These are phyloP conservation scores for Saccharomyces jurei DNA, from an alignment of 805 yeast species.

Conservation along the genomic window DNA sequence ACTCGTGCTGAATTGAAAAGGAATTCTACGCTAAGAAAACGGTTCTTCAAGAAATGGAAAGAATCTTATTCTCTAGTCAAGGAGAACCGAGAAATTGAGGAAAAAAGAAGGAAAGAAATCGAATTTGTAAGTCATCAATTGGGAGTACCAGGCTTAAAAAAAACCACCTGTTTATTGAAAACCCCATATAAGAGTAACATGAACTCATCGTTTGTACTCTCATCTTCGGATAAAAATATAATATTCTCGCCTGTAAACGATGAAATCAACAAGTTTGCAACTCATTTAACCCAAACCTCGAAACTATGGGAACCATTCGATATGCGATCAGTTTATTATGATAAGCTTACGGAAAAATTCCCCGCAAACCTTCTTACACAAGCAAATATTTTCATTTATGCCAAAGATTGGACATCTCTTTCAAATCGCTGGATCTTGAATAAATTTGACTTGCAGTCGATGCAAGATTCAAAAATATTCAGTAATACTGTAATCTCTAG, in stretches of 20 bases:
- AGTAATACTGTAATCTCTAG: constrained; percentile 6
- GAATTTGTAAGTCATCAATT: constrained; percentile 28
- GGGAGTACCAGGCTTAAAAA: constrained; percentile 28
- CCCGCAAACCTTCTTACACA: not conserved
- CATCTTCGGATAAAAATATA: constrained; percentile 18
- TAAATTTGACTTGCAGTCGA: constrained; percentile 25
- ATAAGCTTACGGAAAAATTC: constrained; percentile 11
- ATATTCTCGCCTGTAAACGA: constrained; percentile 19
- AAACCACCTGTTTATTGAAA: constrained; percentile 18
- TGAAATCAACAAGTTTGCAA: constrained; percentile 26
- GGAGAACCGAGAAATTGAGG: constrained; percentile 7
- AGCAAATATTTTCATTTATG: constrained; percentile 19
- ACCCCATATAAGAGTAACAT: constrained; percentile 11
- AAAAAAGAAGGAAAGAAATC: constrained; percentile 38
- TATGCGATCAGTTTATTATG: constrained; percentile 30
- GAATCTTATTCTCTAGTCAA: constrained; percentile 19
- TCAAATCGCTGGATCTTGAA: constrained; percentile 29
- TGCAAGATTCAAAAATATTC: not conserved
- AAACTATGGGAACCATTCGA: constrained; percentile 44
- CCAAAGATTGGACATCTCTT: constrained; percentile 23
- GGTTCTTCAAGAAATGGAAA: constrained; percentile 30
- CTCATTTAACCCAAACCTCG: constrained; percentile 31
- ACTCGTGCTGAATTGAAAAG: constrained; percentile 39
- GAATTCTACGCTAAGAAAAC: constrained; percentile 26
- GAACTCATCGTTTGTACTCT: constrained; percentile 13